These are phyloP conservation scores for Aspergillus egyptiacus DNA, from an alignment of 495 filamentous ascomycete species.

Conservation along the genomic window DNA sequence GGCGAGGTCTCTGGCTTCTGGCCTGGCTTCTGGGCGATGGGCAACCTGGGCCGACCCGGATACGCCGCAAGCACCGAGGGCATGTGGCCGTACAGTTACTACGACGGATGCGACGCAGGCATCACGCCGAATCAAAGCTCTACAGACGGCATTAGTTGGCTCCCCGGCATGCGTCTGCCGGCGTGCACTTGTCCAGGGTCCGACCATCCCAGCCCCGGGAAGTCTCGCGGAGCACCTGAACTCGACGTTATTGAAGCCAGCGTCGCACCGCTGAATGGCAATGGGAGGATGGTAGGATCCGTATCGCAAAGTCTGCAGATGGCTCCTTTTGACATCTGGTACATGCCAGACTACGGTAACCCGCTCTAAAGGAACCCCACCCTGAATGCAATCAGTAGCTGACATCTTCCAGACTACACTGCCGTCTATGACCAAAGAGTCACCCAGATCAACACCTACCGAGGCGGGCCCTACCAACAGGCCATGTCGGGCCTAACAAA, in stretches of 20 bases:
- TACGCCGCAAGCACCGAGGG: constrained; percentile 66
- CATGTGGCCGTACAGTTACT: constrained; percentile 76
- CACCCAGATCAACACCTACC: constrained; percentile 59
- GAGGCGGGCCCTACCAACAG: constrained; percentile 66
- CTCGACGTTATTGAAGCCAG: constrained; percentile 72
- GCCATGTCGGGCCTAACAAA: constrained; percentile 65
- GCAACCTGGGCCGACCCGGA: constrained; percentile 64
- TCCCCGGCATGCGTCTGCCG: constrained; percentile 71
- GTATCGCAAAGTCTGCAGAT: constrained; percentile 69
- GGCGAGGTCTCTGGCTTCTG: constrained; percentile 68
- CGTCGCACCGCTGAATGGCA: constrained; percentile 47
- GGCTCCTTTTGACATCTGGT: constrained; percentile 73
- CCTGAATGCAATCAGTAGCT: background rate
- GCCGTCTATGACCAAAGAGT: constrained; percentile 56
- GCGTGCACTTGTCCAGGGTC: constrained; percentile 60
- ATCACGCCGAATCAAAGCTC: constrained; percentile 75
- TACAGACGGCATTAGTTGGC: constrained; percentile 57
- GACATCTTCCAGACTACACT: constrained; percentile 41
- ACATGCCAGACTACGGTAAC: constrained; percentile 62
- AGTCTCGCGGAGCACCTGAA: constrained; percentile 65
- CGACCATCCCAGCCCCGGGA: constrained; percentile 68
- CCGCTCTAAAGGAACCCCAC: background rate
- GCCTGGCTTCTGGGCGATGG: constrained; percentile 81
- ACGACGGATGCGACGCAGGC: constrained; percentile 64
- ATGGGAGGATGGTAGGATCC: constrained; percentile 46